Conservation (phyloP, 225 moss, liverwort and hornwort species). For the Pseudoscleropodium purum region DNA sequence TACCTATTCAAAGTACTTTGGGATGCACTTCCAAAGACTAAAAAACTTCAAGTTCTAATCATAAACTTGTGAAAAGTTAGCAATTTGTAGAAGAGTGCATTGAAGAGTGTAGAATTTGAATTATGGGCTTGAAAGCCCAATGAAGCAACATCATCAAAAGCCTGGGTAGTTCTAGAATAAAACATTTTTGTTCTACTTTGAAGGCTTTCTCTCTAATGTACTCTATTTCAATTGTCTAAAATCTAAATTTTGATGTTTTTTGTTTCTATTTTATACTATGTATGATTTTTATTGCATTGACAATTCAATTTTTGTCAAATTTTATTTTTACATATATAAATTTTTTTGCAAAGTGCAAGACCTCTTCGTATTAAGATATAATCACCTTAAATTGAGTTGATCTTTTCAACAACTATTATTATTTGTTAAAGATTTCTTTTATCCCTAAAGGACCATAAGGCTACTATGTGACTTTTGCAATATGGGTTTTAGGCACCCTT, state of each 20-base stretch:
- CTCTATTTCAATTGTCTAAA: fast-evolving
- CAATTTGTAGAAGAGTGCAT: fast-evolving
- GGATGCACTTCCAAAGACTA: fast-evolving
- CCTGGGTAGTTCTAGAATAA: fast-evolving
- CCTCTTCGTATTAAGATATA: fast-evolving
- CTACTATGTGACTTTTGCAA: too few relatives aligned
- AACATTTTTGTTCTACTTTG: too few relatives aligned
- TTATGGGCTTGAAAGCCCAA: fast-evolving
- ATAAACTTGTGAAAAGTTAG: not conserved
- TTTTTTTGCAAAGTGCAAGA: not conserved
- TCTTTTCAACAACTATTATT: not conserved
- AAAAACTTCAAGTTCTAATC: not conserved
- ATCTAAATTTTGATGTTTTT: not conserved
- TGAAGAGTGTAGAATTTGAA: not conserved
- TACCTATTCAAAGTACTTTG: not conserved
- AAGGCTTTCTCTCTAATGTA: not conserved
- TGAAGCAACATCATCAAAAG: not conserved
- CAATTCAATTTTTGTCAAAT: not conserved
- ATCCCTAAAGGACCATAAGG: too few relatives aligned
- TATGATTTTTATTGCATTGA: not conserved
- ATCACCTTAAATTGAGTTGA: not conserved
- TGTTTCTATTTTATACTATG: not conserved
- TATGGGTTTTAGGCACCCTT: too few relatives aligned
- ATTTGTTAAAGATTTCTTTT: not conserved
- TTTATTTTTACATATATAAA: not conserved